Base-by-base conservation (phyloP, 305 asterid genomes). In the Ilex paraguariensis region DNA sequence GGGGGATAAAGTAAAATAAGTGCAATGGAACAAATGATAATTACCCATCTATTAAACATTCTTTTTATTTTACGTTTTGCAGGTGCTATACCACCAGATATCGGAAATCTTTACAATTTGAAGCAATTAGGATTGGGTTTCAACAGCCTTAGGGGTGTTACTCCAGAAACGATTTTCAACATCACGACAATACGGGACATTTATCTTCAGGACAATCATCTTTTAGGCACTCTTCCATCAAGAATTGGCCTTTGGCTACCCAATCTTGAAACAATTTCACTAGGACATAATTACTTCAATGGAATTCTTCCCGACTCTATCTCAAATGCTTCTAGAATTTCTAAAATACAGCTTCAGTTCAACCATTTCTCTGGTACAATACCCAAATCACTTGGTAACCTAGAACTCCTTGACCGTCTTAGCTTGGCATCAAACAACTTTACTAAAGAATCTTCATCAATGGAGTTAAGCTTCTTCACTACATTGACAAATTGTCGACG, bases 321-420 rank as follows among this genome's bases (percentile, higher is more conserved):
- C n/a, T 66, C 79, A 58, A 80, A 77, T 53, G 77, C 77, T 44
- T 74, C 86, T 3, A 67, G 59, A 31, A 73, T 81, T 36, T 55
- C 60, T 13, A 36, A 32, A 60, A 54, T 77, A 12, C 58, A 65
- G 33, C 68, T 81, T 16, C 57, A 55, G 40, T 62, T 30, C 3
- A 80, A 80, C 54, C 21, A 60, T 30, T 69, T 78, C 59, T 62
- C 73, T 5, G 79, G 82, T 49, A 54, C 32, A 16, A 52, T 78
- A 31, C 82, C 84, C 2, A 53, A 53, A 56, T 76, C 82, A 7
- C 64, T 79, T 16, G 82, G 78, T 3, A 59, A 73, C n/a, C 59
- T 81, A 31, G 65, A 58, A 48, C 10, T 36, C 50, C 79, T 81
- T n/a, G 56, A 30, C 42, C 54, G 33, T 13, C 57, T 75, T 15